Base-by-base conservation (phyloP, 2,329 filamentous ascomycete species). In the Hysterium pulicare region DNA sequence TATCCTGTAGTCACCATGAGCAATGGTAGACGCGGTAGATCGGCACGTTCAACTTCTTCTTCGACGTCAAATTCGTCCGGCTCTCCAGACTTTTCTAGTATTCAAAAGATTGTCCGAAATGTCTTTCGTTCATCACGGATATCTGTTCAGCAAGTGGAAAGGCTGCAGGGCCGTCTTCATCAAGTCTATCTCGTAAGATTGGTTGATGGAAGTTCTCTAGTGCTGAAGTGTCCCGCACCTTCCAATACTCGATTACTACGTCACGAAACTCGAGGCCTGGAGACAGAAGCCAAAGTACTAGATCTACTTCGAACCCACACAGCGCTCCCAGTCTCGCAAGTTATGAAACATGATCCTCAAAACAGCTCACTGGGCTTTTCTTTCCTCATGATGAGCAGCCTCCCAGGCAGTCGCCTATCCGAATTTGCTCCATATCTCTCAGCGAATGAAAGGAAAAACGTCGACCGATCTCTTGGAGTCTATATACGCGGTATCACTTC, bases 401-500 rank as follows among this genome's bases (percentile, higher is more conserved):
- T 68, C 8, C 54, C 58, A 7, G 67, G 67, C 30, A 59, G 59
- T 19, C 56, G 46, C 33, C 51, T 69, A 2, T 62, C 62, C 8
- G 57, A 65, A 8, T 28, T 66, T 4, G 40, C 50, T 10, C 33
- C 52, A n/a, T 49, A 52, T 20, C 55, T 74, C 20, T 66, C 69
- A 9, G 20, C 52, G 17, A 48, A 50, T 19, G 64, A 70, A 38
- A 57, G 64, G n/a, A 58, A 50, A 1, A 47, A 47, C 9, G 67
- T 73, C 34, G 69, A 74, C 41, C 58, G 58, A 20, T 64, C 65
- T 26, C 49, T 73, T 1, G 71, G 71, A 3, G 42, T 53, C 13
- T 61, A 68, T 42, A 57, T 74, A 6, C 66, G 68, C 20, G 57
- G 58, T 10, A 68, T 80, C 30, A 66, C 68, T 3, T 61, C 71